These are phyloP conservation scores for Powellomyces hirtus DNA, from an alignment of 192 early-diverging fungal species.

Conservation along the genomic window DNA sequence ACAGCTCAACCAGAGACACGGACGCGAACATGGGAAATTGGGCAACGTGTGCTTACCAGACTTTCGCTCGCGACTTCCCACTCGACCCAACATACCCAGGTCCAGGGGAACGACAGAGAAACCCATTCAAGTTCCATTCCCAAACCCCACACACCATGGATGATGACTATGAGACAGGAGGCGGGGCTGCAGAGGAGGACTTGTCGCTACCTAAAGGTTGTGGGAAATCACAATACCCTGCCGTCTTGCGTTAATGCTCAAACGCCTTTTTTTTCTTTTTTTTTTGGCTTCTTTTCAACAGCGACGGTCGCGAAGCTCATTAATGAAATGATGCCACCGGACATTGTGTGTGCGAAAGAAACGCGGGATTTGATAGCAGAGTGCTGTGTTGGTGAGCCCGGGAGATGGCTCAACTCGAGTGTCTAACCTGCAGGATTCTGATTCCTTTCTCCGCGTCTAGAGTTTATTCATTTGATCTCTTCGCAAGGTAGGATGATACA, in stretches of 20 bases:
- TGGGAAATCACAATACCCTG: not conserved
- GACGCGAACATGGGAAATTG: no score
- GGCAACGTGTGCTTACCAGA: no score
- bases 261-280: not conserved
- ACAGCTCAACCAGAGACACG: no score
- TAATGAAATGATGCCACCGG: slow-evolving; percentile 90
- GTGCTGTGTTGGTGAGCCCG: slow-evolving; percentile 82
- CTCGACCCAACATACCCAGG: no score
- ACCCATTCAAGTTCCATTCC: not conserved
- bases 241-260: not conserved
- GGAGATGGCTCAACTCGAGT: no score
- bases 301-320: slow-evolving; percentile 95
- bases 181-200: slow-evolving; percentile 69
- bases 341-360: slow-evolving; percentile 92
- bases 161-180: slow-evolving; percentile 30
- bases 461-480: slow-evolving; percentile 94
- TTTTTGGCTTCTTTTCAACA: slow-evolving; percentile 6
- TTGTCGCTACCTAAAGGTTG: slow-evolving; percentile 81
- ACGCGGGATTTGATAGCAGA: slow-evolving; percentile 92
- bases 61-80: no score
- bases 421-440: not conserved
- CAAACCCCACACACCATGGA: not conserved
- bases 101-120: no score
- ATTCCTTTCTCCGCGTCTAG: slow-evolving; percentile 36
- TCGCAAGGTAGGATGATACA: slow-evolving; percentile 55